These are phyloP conservation scores for Rhizophora apiculata DNA, from an alignment of 345 rosid genomes.

Conservation along the genomic window DNA sequence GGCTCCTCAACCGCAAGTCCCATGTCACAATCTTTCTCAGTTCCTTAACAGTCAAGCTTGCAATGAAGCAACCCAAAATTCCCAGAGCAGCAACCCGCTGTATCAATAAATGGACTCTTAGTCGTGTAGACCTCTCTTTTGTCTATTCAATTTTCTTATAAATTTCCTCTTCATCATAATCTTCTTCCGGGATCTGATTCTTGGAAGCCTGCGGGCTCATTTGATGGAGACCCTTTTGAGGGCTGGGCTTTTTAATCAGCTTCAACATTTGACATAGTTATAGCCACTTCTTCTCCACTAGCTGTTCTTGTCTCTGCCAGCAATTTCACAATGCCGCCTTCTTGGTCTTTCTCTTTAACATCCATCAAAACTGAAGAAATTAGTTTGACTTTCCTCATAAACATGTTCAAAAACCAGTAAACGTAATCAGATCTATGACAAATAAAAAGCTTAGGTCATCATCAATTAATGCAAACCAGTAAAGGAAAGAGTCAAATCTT, in stretches of 20 bases:
- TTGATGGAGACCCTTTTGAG: slow-evolving; percentile 28
- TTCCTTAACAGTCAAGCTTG: slow-evolving; percentile 42
- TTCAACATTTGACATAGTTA: slow-evolving; percentile 38
- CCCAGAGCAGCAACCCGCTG: slow-evolving; percentile 38
- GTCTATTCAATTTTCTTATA: slow-evolving; percentile 45
- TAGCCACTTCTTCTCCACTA: slow-evolving; percentile 35
- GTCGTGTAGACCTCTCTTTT: slow-evolving; percentile 30
- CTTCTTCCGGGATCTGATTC: not conserved
- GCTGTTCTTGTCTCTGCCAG: too few species aligned
- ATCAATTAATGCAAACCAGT: too few species aligned
- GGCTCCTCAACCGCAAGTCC: slow-evolving; percentile 60
- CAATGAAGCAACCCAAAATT: slow-evolving; percentile 38
- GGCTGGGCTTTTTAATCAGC: not conserved
- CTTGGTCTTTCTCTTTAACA: not conserved
- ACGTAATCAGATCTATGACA: too few species aligned
- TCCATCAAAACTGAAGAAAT: not conserved
- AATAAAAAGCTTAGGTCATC: too few species aligned
- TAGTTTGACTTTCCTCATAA: not conserved
- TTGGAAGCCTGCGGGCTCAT: not conserved
- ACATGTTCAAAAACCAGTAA: not conserved
- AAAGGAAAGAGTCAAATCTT: too few species aligned
- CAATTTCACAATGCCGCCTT: not conserved
- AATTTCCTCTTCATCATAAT: slow-evolving; percentile 27
- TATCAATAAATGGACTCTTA: slow-evolving; percentile 33
- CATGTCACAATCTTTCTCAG: slow-evolving; percentile 29